Evolutionary conservation across 2,329 filamentous ascomycete species (phyloP).

Genomic region (Xylaria multiplex): DNA sequence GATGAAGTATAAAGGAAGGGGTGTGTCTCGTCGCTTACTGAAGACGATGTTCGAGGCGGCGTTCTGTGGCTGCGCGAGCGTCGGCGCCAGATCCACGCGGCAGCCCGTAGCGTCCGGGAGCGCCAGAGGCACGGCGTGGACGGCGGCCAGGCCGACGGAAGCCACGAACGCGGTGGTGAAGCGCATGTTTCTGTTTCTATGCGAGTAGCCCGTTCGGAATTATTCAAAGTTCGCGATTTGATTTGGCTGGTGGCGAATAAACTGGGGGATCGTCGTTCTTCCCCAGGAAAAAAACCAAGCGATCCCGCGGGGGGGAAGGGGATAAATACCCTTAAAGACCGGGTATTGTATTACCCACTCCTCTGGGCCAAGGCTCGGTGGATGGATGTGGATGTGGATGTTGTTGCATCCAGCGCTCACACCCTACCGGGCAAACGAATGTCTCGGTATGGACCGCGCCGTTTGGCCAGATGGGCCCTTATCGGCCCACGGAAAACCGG

Average conservation of each 20-base stretch:
- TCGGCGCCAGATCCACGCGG: slow-evolving; percentile 21
- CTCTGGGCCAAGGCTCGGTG: background rate
- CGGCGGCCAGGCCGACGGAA: slow-evolving; percentile 29
- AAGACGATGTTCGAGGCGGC: slow-evolving; percentile 28
- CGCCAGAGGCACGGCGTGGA: slow-evolving; percentile 16
- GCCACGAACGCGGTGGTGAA: slow-evolving; percentile 17
- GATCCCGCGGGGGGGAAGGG: slow-evolving; percentile 9
- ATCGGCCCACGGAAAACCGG: slow-evolving; percentile 15
- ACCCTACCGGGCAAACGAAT: slow-evolving; percentile 5
- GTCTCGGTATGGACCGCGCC: slow-evolving; percentile 3
- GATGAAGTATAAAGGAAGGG: background rate
- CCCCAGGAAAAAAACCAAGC: too few species aligned
- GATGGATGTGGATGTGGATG: background rate
- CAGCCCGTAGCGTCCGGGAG: slow-evolving; percentile 15
- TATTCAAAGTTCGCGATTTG: slow-evolving; percentile 6
- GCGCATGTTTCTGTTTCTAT: slow-evolving; percentile 21
- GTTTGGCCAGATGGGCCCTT: slow-evolving; percentile 9
- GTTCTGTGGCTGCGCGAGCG: slow-evolving; percentile 26
- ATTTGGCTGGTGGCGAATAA: slow-evolving; percentile 8
- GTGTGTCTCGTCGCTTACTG: slow-evolving; percentile 7
- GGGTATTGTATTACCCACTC: slow-evolving; percentile 16
- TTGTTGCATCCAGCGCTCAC: slow-evolving; percentile 13
- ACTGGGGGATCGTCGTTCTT: background rate
- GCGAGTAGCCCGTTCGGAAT: background rate
- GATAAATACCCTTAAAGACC: slow-evolving; percentile 18